Evolutionary conservation across 495 filamentous ascomycete genomes (phyloP).

Genomic region (Neurospora tetrasperma): DNA sequence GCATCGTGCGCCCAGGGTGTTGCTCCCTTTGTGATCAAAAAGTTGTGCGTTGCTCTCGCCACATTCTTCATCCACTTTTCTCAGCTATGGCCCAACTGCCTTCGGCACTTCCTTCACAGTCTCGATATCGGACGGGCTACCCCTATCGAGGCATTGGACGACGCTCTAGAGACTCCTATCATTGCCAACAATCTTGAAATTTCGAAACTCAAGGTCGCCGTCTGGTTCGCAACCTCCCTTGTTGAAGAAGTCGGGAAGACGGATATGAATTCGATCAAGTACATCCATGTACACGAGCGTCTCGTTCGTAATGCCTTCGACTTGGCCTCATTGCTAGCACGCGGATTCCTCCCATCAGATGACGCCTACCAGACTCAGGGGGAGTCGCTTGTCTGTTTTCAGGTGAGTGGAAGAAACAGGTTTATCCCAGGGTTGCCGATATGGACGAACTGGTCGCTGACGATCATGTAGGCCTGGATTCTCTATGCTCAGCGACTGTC

Average conservation of each 20-base stretch:
- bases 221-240: constrained; percentile 64
- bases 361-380: constrained; percentile 21
- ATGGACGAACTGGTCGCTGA: neutral
- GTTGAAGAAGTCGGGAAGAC: constrained; percentile 68
- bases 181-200: constrained; percentile 45
- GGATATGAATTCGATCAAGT: constrained; percentile 45
- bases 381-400: constrained; percentile 50
- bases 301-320: constrained; percentile 43
- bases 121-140: constrained; percentile 42
- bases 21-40: constrained; percentile 58
- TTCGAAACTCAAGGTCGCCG: constrained; percentile 44
- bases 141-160: constrained; percentile 37
- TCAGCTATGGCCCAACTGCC: constrained; percentile 53
- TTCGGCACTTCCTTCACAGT: constrained; percentile 59
- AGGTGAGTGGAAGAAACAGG: constrained; percentile 31
- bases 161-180: constrained; percentile 38
- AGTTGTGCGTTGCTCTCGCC: constrained; percentile 73
- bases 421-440: neutral
- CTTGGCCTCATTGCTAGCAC: constrained; percentile 35
- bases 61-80: constrained; percentile 69
- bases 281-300: constrained; percentile 39
- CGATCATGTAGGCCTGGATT: constrained; percentile 47
- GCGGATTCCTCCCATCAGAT: constrained; percentile 29
- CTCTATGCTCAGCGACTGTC: constrained; percentile 53
- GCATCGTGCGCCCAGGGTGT: constrained; percentile 47